Base-by-base conservation (phyloP, 1,139 yeast genomes). In the Protomyces gravidus region DNA sequence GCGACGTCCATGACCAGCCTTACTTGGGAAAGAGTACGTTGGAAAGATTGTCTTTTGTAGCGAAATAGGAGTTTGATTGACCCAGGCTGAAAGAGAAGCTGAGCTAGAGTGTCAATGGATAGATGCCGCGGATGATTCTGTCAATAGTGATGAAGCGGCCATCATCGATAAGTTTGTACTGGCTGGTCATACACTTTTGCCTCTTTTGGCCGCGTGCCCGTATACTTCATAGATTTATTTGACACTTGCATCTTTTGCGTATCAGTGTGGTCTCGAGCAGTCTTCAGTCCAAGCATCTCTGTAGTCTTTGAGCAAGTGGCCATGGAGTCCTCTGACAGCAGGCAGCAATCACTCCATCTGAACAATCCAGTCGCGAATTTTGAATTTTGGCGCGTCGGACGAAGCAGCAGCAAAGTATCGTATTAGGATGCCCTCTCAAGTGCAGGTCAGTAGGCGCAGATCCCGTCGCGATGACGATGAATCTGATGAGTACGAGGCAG, bases 1-100 rank as follows among this genome's bases (percentile, higher is more conserved):
- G 3, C 0, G 89, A 78, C 1, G 96, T 89, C 97, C 97, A 92
- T 15, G 82, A 78, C 98, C 98, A 92, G 2, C 97, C 97, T 45
- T 78, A 78, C 68, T 92, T 92, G 47, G 90, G 96, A 70, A 92
- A 86, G 3, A 79, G 57, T 33, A 78, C 79, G 71, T 92, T 92
- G 63, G 90, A 70, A 17, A 89, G 50, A 70, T 86, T 86, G 47
- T 78, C 72, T 69, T 84, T 85, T 62, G 80, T 73, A 61, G 85
- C 81, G 71, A 83, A 86, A 62, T 75, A 75, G 23, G 59, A 55
- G 4, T 45, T 48, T 23, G 59, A 48, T 9, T 55, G 53, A 15
- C 53, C 53, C 15, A 55, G 42, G 5, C 49, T 40, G 46, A 53
- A 53, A 28, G 51, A 53, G 15, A 48, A 55, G 19, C 59, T 53